Conservation (phyloP, 2,329 filamentous ascomycete species). For the Aspergillus felis region DNA sequence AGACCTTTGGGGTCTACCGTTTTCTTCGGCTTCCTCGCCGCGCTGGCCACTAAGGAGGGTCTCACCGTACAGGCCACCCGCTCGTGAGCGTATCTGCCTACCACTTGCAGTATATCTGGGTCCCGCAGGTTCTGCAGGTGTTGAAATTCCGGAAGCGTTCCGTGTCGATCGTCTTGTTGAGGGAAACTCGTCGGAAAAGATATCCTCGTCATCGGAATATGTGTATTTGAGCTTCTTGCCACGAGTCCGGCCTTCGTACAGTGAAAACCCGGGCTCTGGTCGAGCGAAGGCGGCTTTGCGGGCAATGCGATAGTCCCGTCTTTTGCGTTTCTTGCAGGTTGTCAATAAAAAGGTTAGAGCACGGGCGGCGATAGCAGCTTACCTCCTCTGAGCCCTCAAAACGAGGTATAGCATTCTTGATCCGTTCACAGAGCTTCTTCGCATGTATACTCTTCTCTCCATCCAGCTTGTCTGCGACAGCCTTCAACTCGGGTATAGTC, state of each 20-base stretch:
- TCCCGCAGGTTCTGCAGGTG: slow-evolving; percentile 64
- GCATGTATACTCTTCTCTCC: slow-evolving; percentile 79
- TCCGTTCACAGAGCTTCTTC: slow-evolving; percentile 71
- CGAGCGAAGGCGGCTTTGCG: slow-evolving; percentile 84
- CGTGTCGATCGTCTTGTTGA: slow-evolving; percentile 63
- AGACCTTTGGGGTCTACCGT: slow-evolving; percentile 38
- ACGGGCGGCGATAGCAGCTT: slow-evolving; percentile 25
- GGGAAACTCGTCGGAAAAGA: slow-evolving; percentile 58
- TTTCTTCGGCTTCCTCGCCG: slow-evolving; percentile 42
- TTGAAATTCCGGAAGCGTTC: slow-evolving; percentile 65
- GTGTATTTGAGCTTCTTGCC: slow-evolving; percentile 97
- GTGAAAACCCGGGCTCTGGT: slow-evolving; percentile 82
- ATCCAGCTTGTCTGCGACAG: slow-evolving; percentile 70
- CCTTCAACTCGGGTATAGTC: slow-evolving; percentile 78
- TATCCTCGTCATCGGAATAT: slow-evolving; percentile 83
- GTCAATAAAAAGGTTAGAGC: slow-evolving; percentile 10
- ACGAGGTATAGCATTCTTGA: slow-evolving; percentile 73
- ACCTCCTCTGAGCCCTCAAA: slow-evolving; percentile 94
- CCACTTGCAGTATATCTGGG: slow-evolving; percentile 77
- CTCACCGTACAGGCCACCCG: slow-evolving; percentile 55
- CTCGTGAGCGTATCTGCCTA: slow-evolving; percentile 63
- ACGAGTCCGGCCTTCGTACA: slow-evolving; percentile 93
- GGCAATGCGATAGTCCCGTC: slow-evolving; percentile 82
- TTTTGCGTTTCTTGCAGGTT: slow-evolving; percentile 70
- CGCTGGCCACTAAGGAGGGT: slow-evolving; percentile 53